Base-by-base conservation (phyloP, 768 basidiomycete species). In the Panus rudis region DNA sequence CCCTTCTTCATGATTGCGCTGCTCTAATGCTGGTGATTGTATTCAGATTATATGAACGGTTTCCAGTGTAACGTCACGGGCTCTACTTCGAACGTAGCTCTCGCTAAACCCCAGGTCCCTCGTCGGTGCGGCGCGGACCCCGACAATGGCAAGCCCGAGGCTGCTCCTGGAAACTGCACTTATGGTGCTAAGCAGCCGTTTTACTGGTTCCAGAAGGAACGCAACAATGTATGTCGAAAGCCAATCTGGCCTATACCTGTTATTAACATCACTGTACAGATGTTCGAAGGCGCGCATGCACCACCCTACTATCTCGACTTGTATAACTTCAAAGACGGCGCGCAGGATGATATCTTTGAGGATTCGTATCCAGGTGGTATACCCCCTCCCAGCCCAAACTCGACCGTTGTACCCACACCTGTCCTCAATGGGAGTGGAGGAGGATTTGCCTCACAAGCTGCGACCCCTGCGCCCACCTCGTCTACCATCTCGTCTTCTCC, bases 291-390 rank as follows among this genome's bases (percentile, higher is more conserved):
- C 40, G 54, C 68, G 0, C 73, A 68, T 52, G 63, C 78, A 3
- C 81, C 81, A 14, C 81, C 80, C 0, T 72, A 75, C 45, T 89
- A 89, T 62, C 79, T 72, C 53, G 73, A 76, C 47, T 62, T 77
- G 12, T 88, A 84, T 68, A 80, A 81, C 54, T 89, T 84, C 60
- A 45, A 49, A 8, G 78, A 89, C 54, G 85, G 87, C 7, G 65
- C 84, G 0, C 87, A 91, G 57, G 56, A 73, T 41, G 83, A 87
- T 57, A 85, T 87, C 47, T 86, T 88, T 58, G 62, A 67, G 39
- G 71, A 78, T 55, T 80, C 71, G 2, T 80, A 81, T 51, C 56
- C 58, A 3, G 23, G 41, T 28, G 57, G 57, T 30, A 41, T 43
- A 41, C 37, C 63, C 7, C 34, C 48, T 20, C 59, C 59, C 3